Percentiles rank a stretch among this genome's conserved stretches.
These are phyloP conservation scores for Micractinium sp. DNA, from an alignment of 139 green algal species.

Conservation along the genomic window DNA sequence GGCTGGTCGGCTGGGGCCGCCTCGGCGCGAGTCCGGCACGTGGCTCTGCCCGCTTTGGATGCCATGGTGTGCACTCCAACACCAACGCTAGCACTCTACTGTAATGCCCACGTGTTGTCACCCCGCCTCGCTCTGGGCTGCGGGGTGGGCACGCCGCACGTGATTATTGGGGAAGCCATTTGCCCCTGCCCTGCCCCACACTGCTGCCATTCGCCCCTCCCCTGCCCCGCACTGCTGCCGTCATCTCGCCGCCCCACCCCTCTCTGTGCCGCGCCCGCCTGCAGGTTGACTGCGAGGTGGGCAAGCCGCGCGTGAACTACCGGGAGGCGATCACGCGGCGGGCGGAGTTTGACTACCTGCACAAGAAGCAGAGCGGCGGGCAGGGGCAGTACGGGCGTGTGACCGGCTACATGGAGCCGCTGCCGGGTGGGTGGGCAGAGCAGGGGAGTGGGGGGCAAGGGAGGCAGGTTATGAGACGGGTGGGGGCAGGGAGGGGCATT, in stretches of 20 bases:
- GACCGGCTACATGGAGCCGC: slow-evolving; percentile 79
- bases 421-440: slow-evolving; percentile 43
- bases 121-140: too few species aligned
- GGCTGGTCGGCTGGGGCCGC: too few species aligned
- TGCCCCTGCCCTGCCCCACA: background rate
- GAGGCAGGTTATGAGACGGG: background rate
- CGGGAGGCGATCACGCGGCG: slow-evolving; percentile 87
- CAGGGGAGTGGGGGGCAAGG: background rate
- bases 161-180: too few species aligned
- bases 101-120: too few species aligned
- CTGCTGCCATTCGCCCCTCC: background rate
- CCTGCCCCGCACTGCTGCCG: background rate
- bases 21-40: too few species aligned
- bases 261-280: background rate
- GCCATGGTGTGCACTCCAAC: too few species aligned
- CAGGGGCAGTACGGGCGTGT: slow-evolving; percentile 85
- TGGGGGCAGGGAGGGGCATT: too few species aligned
- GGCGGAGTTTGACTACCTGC: slow-evolving; percentile 94
- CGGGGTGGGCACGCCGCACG: too few species aligned
- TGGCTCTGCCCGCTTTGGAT: too few species aligned
- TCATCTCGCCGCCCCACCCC: background rate
- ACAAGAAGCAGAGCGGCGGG: slow-evolving; percentile 98
- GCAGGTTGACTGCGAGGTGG: slow-evolving; percentile 80
- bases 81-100: too few species aligned
- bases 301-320: slow-evolving; percentile 96